Evolutionary conservation across 768 basidiomycete genomes (phyloP), one percentile per base, ranked within the genome.

Genomic region (Lactarius evosmus): DNA sequence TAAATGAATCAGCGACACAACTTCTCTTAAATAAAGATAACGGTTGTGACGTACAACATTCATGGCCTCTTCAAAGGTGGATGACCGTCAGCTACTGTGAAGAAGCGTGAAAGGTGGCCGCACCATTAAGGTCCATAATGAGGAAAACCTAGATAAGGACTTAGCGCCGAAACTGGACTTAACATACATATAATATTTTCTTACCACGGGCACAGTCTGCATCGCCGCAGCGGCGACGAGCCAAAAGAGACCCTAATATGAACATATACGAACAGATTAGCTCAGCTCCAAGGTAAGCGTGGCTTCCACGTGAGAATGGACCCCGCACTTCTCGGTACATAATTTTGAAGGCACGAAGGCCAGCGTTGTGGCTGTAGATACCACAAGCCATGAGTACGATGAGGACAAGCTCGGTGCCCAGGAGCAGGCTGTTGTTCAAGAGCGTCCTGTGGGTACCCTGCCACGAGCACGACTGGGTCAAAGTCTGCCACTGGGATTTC

Each of bases 301-400:
- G n/a, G 4, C 44, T 32, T 49, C n/a, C 11, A 40, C n/a, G 19
- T 2, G 27, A 44, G 14, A 55, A 30, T 2, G 7, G 27, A 9
- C 9, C 7, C 4, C 49, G 38, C 44, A 67, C 66, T 25, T 67
- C 66, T 59, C 66, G 56, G 27, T 57, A 66, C 55, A 67, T 60
- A 19, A 66, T 29, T 4, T 32, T 55, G 27, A 66, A 52, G 14
- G 60, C 63, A 29, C 55, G 64, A n/a, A 6, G 27, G 4, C 60
- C 60, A n/a, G 34, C 25, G n/a, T 58, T 61, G 22, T 36, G 65
- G 11, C 14, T 30, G 34, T 46, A 61, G 16, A 67, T 60, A 9
- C 66, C 66, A 25, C 11, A 5, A 9, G 36, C 65, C 40, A 67
- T 58, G 30, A 66, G 53, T 4, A 34, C 11, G 14, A 67, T 2